phyloP scores from a whole-genome alignment of 2,329 filamentous ascomycete genomes.

The Nemania sp. region DNA sequence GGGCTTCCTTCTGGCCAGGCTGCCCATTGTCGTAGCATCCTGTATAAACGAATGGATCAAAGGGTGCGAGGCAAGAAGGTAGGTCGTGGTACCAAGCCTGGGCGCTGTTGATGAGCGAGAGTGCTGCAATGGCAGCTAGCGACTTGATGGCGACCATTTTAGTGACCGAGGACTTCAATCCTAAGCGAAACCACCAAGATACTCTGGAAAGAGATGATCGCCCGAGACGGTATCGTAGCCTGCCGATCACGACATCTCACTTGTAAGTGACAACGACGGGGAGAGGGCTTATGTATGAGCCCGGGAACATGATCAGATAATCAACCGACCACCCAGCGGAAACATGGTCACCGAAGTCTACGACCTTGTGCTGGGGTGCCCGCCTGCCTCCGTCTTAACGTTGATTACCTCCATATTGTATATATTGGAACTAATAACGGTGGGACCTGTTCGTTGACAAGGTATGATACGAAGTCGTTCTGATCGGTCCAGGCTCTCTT shows the following conservation, averaged over 20 bases:
- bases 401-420: background rate
- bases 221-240: background rate
- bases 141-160: constrained; percentile 43
- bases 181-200: background rate
- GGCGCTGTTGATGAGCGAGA: constrained; percentile 44
- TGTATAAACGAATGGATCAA: constrained; percentile 53
- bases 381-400: background rate
- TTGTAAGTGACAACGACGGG: constrained; percentile 15
- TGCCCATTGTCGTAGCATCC: constrained; percentile 53
- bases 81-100: constrained; percentile 50
- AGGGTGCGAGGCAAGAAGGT: constrained; percentile 50
- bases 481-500: constrained; percentile 19
- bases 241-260: constrained; percentile 19
- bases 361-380: constrained; percentile 1
- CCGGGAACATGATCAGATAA: background rate
- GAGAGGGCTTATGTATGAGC: constrained; percentile 21
- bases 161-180: background rate
- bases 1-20: constrained; percentile 37
- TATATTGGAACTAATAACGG: constrained; percentile 10
- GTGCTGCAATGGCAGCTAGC: constrained; percentile 45
- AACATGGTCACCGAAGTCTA: background rate
- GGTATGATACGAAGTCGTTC: constrained; percentile 14
- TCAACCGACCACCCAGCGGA: background rate
- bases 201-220: constrained; percentile 5
- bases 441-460: background rate